These are phyloP conservation scores for Talaromyces funiculosus DNA, from an alignment of 2,329 filamentous ascomycete species.

Conservation along the genomic window DNA sequence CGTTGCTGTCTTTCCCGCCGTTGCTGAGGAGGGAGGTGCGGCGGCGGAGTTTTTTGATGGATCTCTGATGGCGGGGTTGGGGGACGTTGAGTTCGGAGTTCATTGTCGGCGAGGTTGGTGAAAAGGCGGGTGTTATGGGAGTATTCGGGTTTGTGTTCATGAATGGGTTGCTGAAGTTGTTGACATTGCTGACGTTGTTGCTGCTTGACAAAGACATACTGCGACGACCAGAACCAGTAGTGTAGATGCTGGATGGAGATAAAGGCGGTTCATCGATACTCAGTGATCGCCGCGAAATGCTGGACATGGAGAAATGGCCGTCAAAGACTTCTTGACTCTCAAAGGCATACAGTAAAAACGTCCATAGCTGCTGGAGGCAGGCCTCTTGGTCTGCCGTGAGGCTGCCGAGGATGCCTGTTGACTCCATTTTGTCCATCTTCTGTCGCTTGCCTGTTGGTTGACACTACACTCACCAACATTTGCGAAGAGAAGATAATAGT, in stretches of 20 bases:
- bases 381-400: conserved; percentile 78
- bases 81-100: not conserved
- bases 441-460: too few species aligned
- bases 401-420: conserved; percentile 68
- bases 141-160: not conserved
- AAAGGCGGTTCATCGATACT: conserved; percentile 9
- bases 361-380: conserved; percentile 84
- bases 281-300: conserved; percentile 1
- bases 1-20: not conserved
- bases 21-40: conserved; percentile 9
- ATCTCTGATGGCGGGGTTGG: conserved; percentile 2
- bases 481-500: not conserved
- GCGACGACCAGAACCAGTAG: conserved; percentile 2
- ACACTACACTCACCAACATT: too few species aligned
- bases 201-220: conserved; percentile 7
- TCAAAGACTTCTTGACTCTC: conserved; percentile 30
- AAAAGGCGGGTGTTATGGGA: not conserved
- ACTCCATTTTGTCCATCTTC: conserved; percentile 1
- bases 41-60: conserved; percentile 6
- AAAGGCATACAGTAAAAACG: conserved; percentile 60
- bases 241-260: conserved; percentile 13
- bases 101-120: not conserved
- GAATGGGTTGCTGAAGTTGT: not conserved
- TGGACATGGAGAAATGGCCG: conserved; percentile 31
- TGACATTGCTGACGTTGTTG: conserved; percentile 1